A percentile compares a stretch with the other conserved stretches of the same genome.
phyloP scores from a whole-genome alignment of 345 rosid species.

The Arabis hirsuta region DNA sequence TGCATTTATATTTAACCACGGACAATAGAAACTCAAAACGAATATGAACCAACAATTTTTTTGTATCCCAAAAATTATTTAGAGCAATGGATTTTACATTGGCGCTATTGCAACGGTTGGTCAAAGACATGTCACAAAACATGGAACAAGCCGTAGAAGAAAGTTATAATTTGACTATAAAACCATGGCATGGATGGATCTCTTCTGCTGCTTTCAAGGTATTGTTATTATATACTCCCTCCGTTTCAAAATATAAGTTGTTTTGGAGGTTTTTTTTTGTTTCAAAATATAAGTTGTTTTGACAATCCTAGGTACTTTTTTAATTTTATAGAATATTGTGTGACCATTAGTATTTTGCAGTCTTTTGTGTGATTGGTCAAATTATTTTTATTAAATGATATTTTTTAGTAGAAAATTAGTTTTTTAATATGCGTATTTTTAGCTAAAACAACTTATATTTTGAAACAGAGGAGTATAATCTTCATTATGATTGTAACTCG shows the following conservation, averaged over 20 bases:
- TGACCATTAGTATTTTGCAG: no score
- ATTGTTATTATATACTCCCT: conserved; percentile 15
- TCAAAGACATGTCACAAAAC: conserved; percentile 60
- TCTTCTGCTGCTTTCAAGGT: conserved; percentile 91
- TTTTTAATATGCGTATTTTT: no score
- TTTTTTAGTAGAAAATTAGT: no score
- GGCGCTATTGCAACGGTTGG: conserved; percentile 65
- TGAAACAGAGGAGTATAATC: no score
- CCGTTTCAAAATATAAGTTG: no score
- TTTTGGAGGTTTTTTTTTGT: no score
- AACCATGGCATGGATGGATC: conserved; percentile 98
- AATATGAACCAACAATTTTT: neutral
- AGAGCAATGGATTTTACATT: conserved; percentile 82
- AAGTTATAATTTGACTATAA: conserved; percentile 65
- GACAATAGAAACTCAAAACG: neutral
- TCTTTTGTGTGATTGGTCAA: no score
- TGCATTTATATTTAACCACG: neutral
- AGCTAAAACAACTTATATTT: no score
- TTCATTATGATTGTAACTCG: neutral
- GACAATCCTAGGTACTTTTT: no score
- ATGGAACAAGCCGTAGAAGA: conserved; percentile 86
- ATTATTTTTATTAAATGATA: no score
- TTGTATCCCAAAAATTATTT: conserved; percentile 10
- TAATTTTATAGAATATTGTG: no score
- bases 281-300: no score